A percentile compares a stretch with the other conserved stretches of the same genome.
Evolutionary conservation across 768 basidiomycete species (phyloP).

Genomic region (Leucosporidium yakuticum): DNA sequence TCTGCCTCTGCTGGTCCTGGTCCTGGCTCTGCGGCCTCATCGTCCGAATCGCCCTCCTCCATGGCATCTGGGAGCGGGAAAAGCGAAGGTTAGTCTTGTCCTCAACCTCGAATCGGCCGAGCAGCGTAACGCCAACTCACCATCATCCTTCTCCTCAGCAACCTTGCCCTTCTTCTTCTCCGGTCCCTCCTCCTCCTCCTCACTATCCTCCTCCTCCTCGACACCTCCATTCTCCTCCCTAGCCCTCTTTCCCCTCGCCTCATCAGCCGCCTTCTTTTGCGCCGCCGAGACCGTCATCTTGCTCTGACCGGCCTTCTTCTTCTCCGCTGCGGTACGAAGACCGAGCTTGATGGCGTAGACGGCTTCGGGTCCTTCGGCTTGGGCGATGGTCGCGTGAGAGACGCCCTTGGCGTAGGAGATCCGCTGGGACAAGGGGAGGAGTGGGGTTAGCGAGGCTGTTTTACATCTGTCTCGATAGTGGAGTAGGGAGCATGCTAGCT

Average conservation of each 20-base stretch:
- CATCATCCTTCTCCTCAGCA: conserved; percentile 61
- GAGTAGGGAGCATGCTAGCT: not conserved
- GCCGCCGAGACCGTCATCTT: conserved; percentile 46
- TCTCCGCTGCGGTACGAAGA: conserved; percentile 46
- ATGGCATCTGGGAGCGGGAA: conserved; percentile 20
- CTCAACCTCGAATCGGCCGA: not conserved
- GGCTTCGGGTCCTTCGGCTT: conserved; percentile 56
- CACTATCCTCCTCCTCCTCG: conserved; percentile 49
- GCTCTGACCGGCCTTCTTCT: conserved; percentile 34
- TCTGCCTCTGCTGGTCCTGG: conserved; percentile 53
- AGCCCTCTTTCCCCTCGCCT: conserved; percentile 43
- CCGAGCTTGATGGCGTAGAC: conserved; percentile 44
- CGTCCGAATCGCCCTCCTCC: conserved; percentile 35
- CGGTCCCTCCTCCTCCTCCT: conserved; percentile 51
- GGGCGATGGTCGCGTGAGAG: conserved; percentile 73
- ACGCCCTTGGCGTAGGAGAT: conserved; percentile 86
- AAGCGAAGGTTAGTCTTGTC: too few species aligned
- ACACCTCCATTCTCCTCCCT: conserved; percentile 54
- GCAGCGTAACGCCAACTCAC: conserved; percentile 43
- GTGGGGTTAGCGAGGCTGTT: not conserved
- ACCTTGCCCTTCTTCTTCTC: conserved; percentile 61
- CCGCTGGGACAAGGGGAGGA: conserved; percentile 52
- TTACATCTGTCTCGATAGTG: not conserved
- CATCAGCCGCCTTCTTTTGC: conserved; percentile 48
- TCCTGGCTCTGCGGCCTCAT: conserved; percentile 45